These are phyloP conservation scores for Lactifluus piperatus DNA, from an alignment of 768 basidiomycete genomes.

Conservation along the genomic window DNA sequence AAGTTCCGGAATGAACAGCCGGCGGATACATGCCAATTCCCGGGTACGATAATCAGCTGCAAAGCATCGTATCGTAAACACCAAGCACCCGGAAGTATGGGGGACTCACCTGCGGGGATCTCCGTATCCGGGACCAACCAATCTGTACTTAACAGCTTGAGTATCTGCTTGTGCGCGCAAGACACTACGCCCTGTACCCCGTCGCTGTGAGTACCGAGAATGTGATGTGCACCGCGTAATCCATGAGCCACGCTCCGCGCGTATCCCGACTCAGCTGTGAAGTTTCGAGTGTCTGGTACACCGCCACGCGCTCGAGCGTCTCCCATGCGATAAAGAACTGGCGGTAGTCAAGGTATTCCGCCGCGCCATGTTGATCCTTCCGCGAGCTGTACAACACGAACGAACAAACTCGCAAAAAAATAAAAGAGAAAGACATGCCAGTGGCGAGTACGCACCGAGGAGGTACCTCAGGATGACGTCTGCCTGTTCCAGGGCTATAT, in stretches of 20 bases:
- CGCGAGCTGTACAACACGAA: conserved; percentile 41
- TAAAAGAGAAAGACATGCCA: neutral
- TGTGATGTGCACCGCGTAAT: conserved; percentile 44
- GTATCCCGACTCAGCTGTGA: conserved; percentile 52
- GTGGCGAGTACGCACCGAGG: conserved; percentile 53
- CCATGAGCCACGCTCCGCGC: conserved; percentile 49
- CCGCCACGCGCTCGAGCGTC: conserved; percentile 49
- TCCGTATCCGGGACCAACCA: conserved; percentile 61
- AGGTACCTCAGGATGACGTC: conserved; percentile 87
- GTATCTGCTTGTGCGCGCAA: conserved; percentile 52
- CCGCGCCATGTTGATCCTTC: conserved; percentile 63
- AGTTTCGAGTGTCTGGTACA: conserved; percentile 49
- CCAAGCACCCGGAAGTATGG: no score
- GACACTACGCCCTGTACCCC: conserved; percentile 47
- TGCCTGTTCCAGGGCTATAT: conserved; percentile 74
- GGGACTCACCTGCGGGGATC: neutral
- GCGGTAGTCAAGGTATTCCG: conserved; percentile 70
- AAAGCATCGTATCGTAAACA: neutral
- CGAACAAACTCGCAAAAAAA: neutral
- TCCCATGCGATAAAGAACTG: conserved; percentile 77
- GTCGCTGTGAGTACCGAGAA: neutral
- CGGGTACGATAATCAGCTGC: conserved; percentile 45
- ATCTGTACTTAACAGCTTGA: conserved; percentile 65
- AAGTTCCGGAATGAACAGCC: conserved; percentile 84
- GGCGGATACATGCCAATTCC: conserved; percentile 75